Conservation (phyloP, 352 stramenopile species). For the Peronospora belbahrii region DNA sequence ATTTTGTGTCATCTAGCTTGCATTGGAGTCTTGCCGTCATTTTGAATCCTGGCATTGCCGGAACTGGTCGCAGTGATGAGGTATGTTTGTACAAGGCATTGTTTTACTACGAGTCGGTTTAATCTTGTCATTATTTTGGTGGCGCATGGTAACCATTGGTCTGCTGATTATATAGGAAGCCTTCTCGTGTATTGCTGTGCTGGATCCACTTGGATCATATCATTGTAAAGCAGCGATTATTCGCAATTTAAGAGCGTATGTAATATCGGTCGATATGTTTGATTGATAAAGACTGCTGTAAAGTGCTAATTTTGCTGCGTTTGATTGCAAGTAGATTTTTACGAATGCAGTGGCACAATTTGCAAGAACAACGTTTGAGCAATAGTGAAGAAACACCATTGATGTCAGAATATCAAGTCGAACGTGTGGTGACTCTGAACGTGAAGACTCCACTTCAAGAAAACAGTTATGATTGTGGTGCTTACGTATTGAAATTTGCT, state of each 20-base stretch:
- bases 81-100: slow-evolving; percentile 5
- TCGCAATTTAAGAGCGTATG: slow-evolving; percentile 50
- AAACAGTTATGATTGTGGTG: slow-evolving; percentile 60
- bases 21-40: slow-evolving; percentile 83
- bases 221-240: slow-evolving; percentile 52
- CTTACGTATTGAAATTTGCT: slow-evolving; percentile 58
- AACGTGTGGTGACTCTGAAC: slow-evolving; percentile 25
- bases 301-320: neutral
- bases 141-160: neutral
- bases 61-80: slow-evolving; percentile 22
- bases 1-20: slow-evolving; percentile 27
- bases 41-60: slow-evolving; percentile 50
- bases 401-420: slow-evolving; percentile 27
- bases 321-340: slow-evolving; percentile 28
- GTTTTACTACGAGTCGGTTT: neutral
- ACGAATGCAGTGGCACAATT: slow-evolving; percentile 43
- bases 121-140: neutral
- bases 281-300: neutral
- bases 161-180: slow-evolving; percentile 29
- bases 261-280: neutral
- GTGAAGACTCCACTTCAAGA: slow-evolving; percentile 47
- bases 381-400: neutral
- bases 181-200: slow-evolving; percentile 47
- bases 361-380: slow-evolving; percentile 5
- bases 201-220: slow-evolving; percentile 68